A percentile compares a stretch with the other conserved stretches of the same genome.
phyloP scores from a whole-genome alignment of 805 yeast species.

The Wickerhamiella spandovensis region DNA sequence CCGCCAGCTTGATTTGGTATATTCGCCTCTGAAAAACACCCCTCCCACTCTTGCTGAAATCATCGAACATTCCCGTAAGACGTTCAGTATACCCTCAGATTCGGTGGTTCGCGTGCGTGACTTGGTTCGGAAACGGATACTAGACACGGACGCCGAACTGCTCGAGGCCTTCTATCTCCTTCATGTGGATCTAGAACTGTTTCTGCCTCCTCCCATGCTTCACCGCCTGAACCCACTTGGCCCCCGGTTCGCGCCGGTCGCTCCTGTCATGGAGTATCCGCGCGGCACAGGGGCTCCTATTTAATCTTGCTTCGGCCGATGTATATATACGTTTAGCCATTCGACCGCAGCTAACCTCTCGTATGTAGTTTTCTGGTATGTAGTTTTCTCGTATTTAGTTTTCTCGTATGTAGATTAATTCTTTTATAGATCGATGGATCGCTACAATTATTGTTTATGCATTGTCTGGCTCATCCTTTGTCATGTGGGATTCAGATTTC shows the following conservation, averaged over 20 bases:
- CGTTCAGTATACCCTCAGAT: constrained; percentile 43
- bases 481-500: constrained; percentile 2
- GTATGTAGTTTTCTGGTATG: no score
- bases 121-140: constrained; percentile 18
- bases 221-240: background rate
- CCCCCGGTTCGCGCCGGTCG: background rate
- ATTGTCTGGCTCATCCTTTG: no score
- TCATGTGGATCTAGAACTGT: constrained; percentile 31
- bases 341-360: no score
- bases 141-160: constrained; percentile 35
- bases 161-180: constrained; percentile 33
- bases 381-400: no score
- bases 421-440: no score
- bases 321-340: background rate
- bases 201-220: constrained; percentile 21
- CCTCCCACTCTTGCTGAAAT: constrained; percentile 72
- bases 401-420: no score
- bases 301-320: background rate
- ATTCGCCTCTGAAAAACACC: constrained; percentile 49
- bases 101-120: constrained; percentile 28
- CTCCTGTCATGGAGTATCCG: background rate
- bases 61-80: constrained; percentile 60
- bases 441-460: no score
- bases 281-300: background rate
- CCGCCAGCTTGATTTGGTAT: constrained; percentile 43